Percentiles rank a stretch among this genome's conserved stretches.
These are phyloP conservation scores for Pittosporum tobira DNA, from an alignment of 129 eudicot species.

Conservation along the genomic window DNA sequence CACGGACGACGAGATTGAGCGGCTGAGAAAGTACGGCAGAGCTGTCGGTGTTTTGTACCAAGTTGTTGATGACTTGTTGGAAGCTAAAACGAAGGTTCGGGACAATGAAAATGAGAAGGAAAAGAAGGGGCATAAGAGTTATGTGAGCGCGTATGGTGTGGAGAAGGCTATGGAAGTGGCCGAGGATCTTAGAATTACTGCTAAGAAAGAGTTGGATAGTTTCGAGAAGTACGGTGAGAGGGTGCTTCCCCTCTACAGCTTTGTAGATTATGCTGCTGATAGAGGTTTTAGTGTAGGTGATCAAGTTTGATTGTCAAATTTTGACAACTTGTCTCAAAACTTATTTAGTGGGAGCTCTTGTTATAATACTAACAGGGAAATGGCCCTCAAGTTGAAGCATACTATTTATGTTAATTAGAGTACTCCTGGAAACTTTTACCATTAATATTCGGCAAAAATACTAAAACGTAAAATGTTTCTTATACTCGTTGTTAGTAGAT, in stretches of 20 bases:
- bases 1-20: constrained; percentile 58
- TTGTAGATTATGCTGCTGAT: constrained; percentile 85
- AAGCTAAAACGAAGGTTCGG: constrained; percentile 30
- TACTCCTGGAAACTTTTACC: too few relatives aligned
- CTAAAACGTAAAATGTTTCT: too few relatives aligned
- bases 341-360: not conserved
- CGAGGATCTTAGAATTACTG: constrained; percentile 62
- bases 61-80: constrained; percentile 68
- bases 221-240: constrained; percentile 79
- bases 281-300: constrained; percentile 67
- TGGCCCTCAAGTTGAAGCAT: too few relatives aligned
- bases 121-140: constrained; percentile 59
- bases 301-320: constrained; percentile 19
- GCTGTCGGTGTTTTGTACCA: constrained; percentile 85
- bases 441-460: too few relatives aligned
- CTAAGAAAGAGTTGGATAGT: constrained; percentile 68
- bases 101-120: constrained; percentile 17
- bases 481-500: too few relatives aligned
- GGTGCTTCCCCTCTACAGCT: constrained; percentile 71
- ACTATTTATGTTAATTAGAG: too few relatives aligned
- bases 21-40: constrained; percentile 68
- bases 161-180: constrained; percentile 87
- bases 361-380: too few relatives aligned
- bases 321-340: not conserved
- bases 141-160: constrained; percentile 72